Evolutionary conservation across 305 asterid genomes (phyloP).

Genomic region (Solanum chacoense): DNA sequence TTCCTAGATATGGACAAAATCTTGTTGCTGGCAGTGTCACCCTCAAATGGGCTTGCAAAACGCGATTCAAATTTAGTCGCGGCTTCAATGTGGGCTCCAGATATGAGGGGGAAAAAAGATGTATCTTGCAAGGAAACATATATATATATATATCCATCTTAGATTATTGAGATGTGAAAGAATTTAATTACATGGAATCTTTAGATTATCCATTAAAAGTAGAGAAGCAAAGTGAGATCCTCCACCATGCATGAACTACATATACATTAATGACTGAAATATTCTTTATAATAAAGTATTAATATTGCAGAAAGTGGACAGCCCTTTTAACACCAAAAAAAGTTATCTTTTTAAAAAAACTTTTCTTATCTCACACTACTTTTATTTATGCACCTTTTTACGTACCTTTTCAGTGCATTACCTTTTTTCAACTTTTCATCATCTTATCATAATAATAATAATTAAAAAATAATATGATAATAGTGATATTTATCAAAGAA

Average conservation of each 20-base stretch:
- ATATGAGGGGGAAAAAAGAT: not conserved
- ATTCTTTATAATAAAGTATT: constrained; percentile 10
- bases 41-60: fast-evolving
- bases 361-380: constrained; percentile 25
- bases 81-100: not conserved
- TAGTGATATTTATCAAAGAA: not conserved
- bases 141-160: not conserved
- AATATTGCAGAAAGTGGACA: constrained; percentile 79
- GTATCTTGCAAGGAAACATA: not conserved
- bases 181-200: constrained; percentile 36
- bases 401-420: constrained; percentile 23
- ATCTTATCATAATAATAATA: not conserved
- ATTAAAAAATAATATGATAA: not conserved
- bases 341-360: constrained; percentile 37
- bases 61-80: fast-evolving
- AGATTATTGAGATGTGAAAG: constrained; percentile 21
- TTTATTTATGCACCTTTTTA: constrained; percentile 41
- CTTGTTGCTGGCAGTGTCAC: fast-evolving
- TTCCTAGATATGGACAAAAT: not conserved
- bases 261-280: constrained; percentile 6
- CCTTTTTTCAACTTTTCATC: constrained; percentile 13
- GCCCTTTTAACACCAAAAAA: constrained; percentile 76
- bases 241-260: constrained; percentile 18
- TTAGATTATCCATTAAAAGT: constrained; percentile 42
- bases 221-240: constrained; percentile 16